Percentiles rank a stretch among this genome's conserved stretches.
Evolutionary conservation across 2,329 filamentous ascomycete species (phyloP).

Genomic region (Exophiala sideris): DNA sequence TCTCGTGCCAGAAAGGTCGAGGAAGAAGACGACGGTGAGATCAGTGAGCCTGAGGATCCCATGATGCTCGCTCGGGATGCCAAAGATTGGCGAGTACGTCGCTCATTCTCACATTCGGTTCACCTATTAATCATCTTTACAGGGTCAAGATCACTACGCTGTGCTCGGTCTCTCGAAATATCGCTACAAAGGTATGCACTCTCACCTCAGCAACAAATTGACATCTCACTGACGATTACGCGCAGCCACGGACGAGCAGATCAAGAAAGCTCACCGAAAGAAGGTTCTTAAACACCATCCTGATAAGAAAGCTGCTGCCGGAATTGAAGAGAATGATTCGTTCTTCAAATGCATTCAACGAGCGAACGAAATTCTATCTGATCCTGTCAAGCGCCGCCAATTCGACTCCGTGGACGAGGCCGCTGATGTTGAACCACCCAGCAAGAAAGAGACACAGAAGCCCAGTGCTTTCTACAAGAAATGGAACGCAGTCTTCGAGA

Average conservation of each 20-base stretch:
- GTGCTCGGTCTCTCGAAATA: conserved; percentile 91
- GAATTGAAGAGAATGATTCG: conserved; percentile 77
- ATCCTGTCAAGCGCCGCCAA: conserved; percentile 88
- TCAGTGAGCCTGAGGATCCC: conserved; percentile 90
- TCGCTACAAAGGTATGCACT: conserved; percentile 60
- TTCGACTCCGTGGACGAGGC: conserved; percentile 95
- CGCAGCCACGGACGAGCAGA: conserved; percentile 86
- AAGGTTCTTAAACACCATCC: conserved; percentile 99
- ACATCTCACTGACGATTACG: too few relatives aligned
- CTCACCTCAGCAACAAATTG: too few relatives aligned
- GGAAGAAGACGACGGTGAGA: conserved; percentile 82
- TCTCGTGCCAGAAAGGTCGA: conserved; percentile 94
- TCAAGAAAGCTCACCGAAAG: conserved; percentile 98
- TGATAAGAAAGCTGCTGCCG: conserved; percentile 94
- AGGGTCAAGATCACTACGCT: conserved; percentile 97
- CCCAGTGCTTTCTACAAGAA: conserved; percentile 86
- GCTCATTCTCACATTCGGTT: not conserved
- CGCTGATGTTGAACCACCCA: conserved; percentile 86
- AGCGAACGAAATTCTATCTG: conserved; percentile 86
- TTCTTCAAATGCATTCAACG: conserved; percentile 99
- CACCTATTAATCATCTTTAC: conserved; percentile 3
- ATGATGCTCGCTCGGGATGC: conserved; percentile 88
- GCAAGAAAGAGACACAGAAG: conserved; percentile 83
- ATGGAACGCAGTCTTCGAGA: conserved; percentile 85
- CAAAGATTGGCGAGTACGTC: conserved; percentile 95